Evolutionary conservation across 2,329 filamentous ascomycete genomes (phyloP), one percentile per base, ranked within the genome.

Genomic region (Aspergillus aculeatinus): DNA sequence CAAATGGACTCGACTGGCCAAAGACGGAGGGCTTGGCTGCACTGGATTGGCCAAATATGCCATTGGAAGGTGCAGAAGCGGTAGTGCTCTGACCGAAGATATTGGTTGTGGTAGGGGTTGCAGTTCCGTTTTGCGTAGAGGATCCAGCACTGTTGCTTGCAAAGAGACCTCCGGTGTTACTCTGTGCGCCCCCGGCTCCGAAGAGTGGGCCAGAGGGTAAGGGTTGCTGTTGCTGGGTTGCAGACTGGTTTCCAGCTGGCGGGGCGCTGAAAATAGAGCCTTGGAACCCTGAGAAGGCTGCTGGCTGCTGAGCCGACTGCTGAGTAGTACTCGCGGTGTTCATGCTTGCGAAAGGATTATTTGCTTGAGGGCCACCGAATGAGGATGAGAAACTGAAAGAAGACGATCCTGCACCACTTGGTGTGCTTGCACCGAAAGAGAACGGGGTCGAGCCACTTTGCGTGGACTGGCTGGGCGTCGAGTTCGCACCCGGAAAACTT

Each of bases 341-440:
- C 59, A 72, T 67, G 48, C 60, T 74, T 31, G 68, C 67, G 57
- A 78, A 78, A 16, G 76, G 76, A 60, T 78, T 78, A 54, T 64
- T 72, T 2, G 70, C 57, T 14, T 60, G 58, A 23, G 67, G 35
- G 25, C 63, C 63, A 47, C 62, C 64, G 29, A 66, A 64, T 23
- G 68, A 66, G 11, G 68, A 57, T 23, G 70, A 69, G 55, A 76
- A 76, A 55, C 67, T 72, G 63, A 77, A 77, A 7, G 68, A 68
- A 10, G 74, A 67, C 14, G 68, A 63, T 11, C 53, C 54, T 54
- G 51, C 12, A n/a, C 65, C 63, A 47, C 63, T 63, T 39, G 62
- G 61, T 48, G 63, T 67, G 55, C 68, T 67, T 39, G 68, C 62
- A 21, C 73, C 73, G 59, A 75, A 73, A 31, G 70, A 59, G 56